Percentiles rank a stretch among this genome's conserved stretches.
Evolutionary conservation across 1,284 basidiomycete genomes (phyloP).

Genomic region (Malassezia yamatoensis): DNA sequence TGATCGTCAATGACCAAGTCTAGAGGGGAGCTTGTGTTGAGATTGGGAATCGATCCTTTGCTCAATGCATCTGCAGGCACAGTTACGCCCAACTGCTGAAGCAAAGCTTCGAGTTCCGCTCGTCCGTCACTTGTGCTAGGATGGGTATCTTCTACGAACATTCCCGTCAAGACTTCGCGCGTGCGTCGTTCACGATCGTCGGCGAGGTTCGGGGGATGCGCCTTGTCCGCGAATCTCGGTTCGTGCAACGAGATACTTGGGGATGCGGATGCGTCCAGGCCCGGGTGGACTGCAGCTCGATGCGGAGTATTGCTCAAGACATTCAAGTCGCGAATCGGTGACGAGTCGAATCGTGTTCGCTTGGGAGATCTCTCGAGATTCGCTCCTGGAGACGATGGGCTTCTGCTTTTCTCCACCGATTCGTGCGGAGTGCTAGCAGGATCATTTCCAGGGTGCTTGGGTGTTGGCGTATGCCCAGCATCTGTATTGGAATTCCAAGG

Average conservation of each 20-base stretch:
- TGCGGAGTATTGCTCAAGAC: constrained; percentile 32
- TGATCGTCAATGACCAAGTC: constrained; percentile 67
- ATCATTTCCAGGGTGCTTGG: constrained; percentile 25
- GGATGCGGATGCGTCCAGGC: constrained; percentile 22
- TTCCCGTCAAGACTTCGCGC: constrained; percentile 35
- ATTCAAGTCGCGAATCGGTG: constrained; percentile 44
- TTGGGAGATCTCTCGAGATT: background rate
- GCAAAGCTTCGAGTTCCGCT: constrained; percentile 58
- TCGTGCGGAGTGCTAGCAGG: constrained; percentile 17
- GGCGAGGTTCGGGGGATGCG: constrained; percentile 29
- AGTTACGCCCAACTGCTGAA: constrained; percentile 53
- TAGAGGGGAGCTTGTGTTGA: background rate
- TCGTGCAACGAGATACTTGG: constrained; percentile 16
- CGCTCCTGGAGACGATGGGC: too few relatives aligned
- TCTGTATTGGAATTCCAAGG: constrained; percentile 28
- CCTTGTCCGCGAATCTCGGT: constrained; percentile 43
- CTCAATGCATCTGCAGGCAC: background rate
- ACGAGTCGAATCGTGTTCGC: constrained; percentile 14
- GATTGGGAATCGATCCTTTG: too few relatives aligned
- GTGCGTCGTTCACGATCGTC: constrained; percentile 41
- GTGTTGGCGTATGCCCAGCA: constrained; percentile 31
- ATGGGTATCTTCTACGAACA: constrained; percentile 37
- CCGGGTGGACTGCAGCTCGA: constrained; percentile 31
- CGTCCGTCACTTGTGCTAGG: constrained; percentile 34
- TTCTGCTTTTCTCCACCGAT: background rate